Conservation (phyloP, 2,329 filamentous ascomycete species). For the Fusarium ambrosium region DNA sequence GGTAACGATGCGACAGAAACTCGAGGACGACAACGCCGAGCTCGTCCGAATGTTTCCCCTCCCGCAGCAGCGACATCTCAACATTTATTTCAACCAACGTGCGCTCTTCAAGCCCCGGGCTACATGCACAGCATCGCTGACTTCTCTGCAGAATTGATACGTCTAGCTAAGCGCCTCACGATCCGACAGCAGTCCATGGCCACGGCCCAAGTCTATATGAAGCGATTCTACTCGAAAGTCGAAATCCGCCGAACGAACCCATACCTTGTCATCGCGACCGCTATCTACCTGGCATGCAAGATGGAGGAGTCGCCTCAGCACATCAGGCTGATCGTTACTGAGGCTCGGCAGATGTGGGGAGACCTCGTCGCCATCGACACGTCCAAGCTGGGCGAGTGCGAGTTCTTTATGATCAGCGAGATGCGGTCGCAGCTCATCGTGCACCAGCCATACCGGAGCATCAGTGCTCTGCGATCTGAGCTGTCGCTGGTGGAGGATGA, state of each 20-base stretch:
- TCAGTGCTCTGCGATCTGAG: constrained; percentile 77
- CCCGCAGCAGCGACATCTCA: constrained; percentile 84
- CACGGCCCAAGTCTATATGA: constrained; percentile 94
- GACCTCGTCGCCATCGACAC: constrained; percentile 83
- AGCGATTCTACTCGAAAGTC: constrained; percentile 91
- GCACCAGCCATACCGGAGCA: constrained; percentile 89
- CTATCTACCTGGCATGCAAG: constrained; percentile 95
- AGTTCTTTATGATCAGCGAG: constrained; percentile 92
- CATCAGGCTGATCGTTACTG: constrained; percentile 88
- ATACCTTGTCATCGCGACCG: constrained; percentile 92
- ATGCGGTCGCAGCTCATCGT: constrained; percentile 91
- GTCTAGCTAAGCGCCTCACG: constrained; percentile 85
- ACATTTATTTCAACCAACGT: constrained; percentile 95
- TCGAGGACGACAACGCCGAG: constrained; percentile 81
- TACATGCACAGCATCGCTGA: constrained; percentile 8
- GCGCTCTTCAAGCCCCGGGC: constrained; percentile 49
- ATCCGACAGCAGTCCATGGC: constrained; percentile 93
- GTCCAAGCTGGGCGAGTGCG: constrained; percentile 90
- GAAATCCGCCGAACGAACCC: constrained; percentile 94
- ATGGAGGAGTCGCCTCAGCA: constrained; percentile 98
- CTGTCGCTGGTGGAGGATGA: constrained; percentile 84
- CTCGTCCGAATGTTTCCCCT: constrained; percentile 85
- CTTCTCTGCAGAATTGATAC: constrained; percentile 74
- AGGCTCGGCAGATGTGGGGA: constrained; percentile 88
- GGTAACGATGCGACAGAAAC: constrained; percentile 77